Evolutionary conservation across 129 eudicot species (phyloP).

Genomic region (Sambucus nigra): DNA sequence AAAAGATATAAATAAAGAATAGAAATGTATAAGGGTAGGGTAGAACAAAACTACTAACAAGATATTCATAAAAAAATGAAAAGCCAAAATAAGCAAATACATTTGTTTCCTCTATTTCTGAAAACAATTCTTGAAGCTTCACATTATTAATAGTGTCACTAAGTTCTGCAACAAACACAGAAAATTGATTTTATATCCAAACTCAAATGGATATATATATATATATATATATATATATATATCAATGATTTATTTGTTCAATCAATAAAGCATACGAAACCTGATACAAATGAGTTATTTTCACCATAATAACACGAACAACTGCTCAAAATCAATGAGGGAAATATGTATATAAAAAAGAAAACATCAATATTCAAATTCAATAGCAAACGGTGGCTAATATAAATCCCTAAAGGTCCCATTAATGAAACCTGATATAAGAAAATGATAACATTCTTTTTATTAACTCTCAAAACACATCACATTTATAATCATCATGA

Average conservation of each 20-base stretch:
- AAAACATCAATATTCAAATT: neutral
- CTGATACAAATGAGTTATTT: constrained; percentile 78
- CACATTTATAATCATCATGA: neutral
- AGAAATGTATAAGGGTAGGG: no score
- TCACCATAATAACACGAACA: constrained; percentile 51
- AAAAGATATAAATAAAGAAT: no score
- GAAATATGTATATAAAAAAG: neutral
- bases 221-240: neutral
- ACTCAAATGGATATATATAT: neutral
- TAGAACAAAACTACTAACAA: no score
- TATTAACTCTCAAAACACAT: constrained; percentile 2
- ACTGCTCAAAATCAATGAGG: constrained; percentile 33
- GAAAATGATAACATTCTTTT: neutral
- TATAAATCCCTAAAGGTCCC: neutral
- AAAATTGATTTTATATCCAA: neutral
- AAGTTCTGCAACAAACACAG: constrained; percentile 52
- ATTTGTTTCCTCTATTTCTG: no score
- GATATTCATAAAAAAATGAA: no score
- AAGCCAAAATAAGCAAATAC: no score
- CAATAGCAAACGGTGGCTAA: neutral
- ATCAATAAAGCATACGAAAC: constrained; percentile 24
- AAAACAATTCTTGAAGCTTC: constrained; percentile 69
- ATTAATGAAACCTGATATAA: neutral
- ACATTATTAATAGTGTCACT: constrained; percentile 45
- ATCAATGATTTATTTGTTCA: neutral